phyloP scores from a whole-genome alignment of 495 filamentous ascomycete species.

The Jackrogersella minutella region DNA sequence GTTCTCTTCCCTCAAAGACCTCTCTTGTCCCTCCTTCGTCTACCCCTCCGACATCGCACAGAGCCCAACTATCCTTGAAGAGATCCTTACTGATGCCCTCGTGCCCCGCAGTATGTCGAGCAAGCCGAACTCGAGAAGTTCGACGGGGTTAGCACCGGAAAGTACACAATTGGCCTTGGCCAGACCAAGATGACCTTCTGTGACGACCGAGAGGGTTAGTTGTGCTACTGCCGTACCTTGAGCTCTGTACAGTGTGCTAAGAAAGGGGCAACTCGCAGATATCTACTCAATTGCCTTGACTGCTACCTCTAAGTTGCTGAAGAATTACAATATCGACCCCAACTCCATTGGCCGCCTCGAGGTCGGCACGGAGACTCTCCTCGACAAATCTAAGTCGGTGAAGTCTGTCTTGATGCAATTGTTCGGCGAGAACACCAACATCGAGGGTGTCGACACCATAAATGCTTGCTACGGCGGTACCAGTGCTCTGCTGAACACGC shows the following conservation, averaged over 20 bases:
- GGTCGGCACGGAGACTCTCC: slow-evolving; percentile 96
- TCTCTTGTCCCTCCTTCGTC: neutral
- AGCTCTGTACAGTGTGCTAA: slow-evolving; percentile 19
- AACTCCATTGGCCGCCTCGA: slow-evolving; percentile 91
- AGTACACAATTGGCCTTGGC: slow-evolving; percentile 99
- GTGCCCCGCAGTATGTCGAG: slow-evolving; percentile 81
- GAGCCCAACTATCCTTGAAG: slow-evolving; percentile 1
- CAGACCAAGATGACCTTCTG: slow-evolving; percentile 99
- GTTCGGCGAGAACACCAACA: slow-evolving; percentile 85
- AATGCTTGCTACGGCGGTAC: slow-evolving; percentile 99
- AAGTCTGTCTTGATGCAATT: slow-evolving; percentile 99
- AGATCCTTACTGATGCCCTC: slow-evolving; percentile 40
- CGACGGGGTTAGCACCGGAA: slow-evolving; percentile 92
- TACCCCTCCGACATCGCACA: slow-evolving; percentile 19
- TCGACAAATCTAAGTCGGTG: slow-evolving; percentile 99
- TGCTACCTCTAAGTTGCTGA: slow-evolving; percentile 83
- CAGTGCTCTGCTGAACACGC: slow-evolving; percentile 94
- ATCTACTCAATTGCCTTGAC: slow-evolving; percentile 98
- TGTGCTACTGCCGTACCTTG: slow-evolving; percentile 28
- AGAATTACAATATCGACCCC: slow-evolving; percentile 93
- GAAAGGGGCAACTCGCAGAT: slow-evolving; percentile 61
- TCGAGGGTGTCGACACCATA: slow-evolving; percentile 95
- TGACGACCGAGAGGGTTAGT: slow-evolving; percentile 94
- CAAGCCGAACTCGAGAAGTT: slow-evolving; percentile 96
- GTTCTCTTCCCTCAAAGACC: slow-evolving; percentile 42